Percentiles rank a stretch among this genome's conserved stretches.
phyloP scores from a whole-genome alignment of 306 rosid species.

The Comarum palustre region DNA sequence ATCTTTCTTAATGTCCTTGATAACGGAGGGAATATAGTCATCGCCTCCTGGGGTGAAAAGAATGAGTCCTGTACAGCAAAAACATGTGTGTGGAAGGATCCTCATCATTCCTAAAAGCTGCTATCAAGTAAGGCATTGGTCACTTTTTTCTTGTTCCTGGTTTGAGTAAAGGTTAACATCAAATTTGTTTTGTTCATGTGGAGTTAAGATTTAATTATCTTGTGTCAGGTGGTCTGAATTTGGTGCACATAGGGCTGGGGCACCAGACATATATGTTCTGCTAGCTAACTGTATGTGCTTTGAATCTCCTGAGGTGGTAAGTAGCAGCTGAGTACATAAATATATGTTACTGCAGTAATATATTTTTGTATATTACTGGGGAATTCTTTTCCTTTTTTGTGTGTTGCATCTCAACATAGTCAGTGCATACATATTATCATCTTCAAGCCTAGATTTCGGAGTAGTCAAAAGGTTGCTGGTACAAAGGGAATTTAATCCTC shows the following conservation, averaged over 20 bases:
- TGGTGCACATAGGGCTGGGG: slow-evolving; percentile 62
- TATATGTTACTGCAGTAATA: not conserved
- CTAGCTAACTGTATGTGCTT: slow-evolving; percentile 82
- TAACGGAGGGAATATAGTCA: not conserved
- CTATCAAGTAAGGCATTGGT: slow-evolving; percentile 57
- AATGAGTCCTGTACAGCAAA: slow-evolving; percentile 39
- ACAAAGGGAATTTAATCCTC: no score
- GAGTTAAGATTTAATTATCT: not conserved
- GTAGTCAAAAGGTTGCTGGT: no score
- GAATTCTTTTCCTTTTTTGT: not conserved
- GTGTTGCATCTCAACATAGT: not conserved
- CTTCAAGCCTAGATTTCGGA: not conserved
- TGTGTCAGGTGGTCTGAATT: slow-evolving; percentile 79
- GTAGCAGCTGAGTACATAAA: slow-evolving; percentile 22
- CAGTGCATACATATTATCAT: not conserved
- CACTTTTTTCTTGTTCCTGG: slow-evolving; percentile 7
- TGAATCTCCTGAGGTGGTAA: slow-evolving; percentile 88
- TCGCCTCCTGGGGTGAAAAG: not conserved
- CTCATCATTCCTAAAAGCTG: slow-evolving; percentile 86
- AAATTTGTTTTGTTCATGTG: not conserved
- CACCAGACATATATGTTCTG: slow-evolving; percentile 84
- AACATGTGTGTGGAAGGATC: slow-evolving; percentile 85
- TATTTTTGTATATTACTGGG: not conserved
- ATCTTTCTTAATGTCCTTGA: slow-evolving; percentile 5
- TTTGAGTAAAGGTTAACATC: not conserved